Conservation (phyloP, 1,284 basidiomycete species). For the Heimioporus punctisporus region DNA sequence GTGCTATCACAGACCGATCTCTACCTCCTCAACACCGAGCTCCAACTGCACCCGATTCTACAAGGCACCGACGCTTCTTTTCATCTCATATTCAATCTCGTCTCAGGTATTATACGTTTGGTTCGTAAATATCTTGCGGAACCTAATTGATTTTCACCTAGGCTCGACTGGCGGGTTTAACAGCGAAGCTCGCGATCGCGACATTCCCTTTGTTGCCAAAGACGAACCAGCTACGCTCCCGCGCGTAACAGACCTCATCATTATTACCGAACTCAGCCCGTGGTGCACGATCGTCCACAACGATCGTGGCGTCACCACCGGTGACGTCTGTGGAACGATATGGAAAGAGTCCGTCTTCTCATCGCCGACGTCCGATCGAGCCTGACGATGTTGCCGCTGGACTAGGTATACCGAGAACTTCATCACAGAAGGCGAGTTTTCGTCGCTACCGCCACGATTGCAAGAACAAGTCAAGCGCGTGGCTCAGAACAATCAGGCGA, state of each 20-base stretch:
- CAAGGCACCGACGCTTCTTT: slow-evolving; percentile 49
- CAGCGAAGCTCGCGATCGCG: slow-evolving; percentile 55
- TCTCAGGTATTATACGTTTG: slow-evolving; percentile 49
- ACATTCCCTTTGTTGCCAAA: slow-evolving; percentile 63
- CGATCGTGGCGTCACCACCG: slow-evolving; percentile 70
- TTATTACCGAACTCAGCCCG: slow-evolving; percentile 72
- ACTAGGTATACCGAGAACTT: slow-evolving; percentile 66
- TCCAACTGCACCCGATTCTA: slow-evolving; percentile 75
- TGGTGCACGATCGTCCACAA: slow-evolving; percentile 83
- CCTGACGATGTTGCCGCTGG: slow-evolving; percentile 11
- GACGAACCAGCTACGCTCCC: slow-evolving; percentile 82
- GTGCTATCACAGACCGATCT: slow-evolving; percentile 75
- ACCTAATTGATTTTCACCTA: slow-evolving; percentile 22
- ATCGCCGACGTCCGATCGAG: background rate
- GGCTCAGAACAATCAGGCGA: slow-evolving; percentile 43
- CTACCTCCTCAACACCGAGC: slow-evolving; percentile 66
- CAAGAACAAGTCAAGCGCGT: slow-evolving; percentile 73
- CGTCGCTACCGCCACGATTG: slow-evolving; percentile 54
- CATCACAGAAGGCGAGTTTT: slow-evolving; percentile 69
- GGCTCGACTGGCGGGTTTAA: slow-evolving; percentile 65
- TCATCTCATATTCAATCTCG: slow-evolving; percentile 72
- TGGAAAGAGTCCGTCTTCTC: slow-evolving; percentile 66
- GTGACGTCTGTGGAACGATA: slow-evolving; percentile 65
- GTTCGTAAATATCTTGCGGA: background rate
- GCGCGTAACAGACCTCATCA: slow-evolving; percentile 69